Conservation (phyloP, 2,329 filamentous ascomycete species). For the Colletotrichum acutatum region DNA sequence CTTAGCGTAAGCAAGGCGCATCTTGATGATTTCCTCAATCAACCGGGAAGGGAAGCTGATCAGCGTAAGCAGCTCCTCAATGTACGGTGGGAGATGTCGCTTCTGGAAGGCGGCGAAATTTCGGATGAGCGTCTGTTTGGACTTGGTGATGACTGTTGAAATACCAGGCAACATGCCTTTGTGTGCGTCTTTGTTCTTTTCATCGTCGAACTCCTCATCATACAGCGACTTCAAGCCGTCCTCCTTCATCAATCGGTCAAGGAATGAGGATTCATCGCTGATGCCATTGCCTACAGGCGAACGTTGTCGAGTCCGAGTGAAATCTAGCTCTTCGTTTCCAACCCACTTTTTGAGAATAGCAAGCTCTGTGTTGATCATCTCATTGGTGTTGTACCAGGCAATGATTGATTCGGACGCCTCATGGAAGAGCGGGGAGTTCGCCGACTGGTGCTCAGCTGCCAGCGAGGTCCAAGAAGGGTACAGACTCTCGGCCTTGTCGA, state of each 20-base stretch:
- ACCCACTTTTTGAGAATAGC: conserved; percentile 95
- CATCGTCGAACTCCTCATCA: conserved; percentile 64
- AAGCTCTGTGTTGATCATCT: conserved; percentile 95
- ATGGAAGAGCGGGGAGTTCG: conserved; percentile 79
- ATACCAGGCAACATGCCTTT: conserved; percentile 88
- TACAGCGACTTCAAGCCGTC: conserved; percentile 93
- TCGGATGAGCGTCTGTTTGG: conserved; percentile 88
- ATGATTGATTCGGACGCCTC: conserved; percentile 90
- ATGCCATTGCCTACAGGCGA: conserved; percentile 78
- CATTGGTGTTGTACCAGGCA: conserved; percentile 96
- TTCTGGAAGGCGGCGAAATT: conserved; percentile 88
- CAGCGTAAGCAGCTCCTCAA: conserved; percentile 93
- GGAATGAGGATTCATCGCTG: conserved; percentile 90
- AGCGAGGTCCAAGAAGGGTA: conserved; percentile 86
- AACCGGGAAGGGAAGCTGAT: conserved; percentile 97
- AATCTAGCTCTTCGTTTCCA: conserved; percentile 94
- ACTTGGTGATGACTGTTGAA: conserved; percentile 88
- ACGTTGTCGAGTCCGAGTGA: conserved; percentile 77
- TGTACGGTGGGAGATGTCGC: conserved; percentile 92
- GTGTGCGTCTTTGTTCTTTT: conserved; percentile 50
- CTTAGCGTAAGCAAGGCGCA: conserved; percentile 89
- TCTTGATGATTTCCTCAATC: conserved; percentile 95
- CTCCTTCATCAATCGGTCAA: conserved; percentile 95
- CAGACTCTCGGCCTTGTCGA: conserved; percentile 86
- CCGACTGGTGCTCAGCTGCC: conserved; percentile 78